Base-by-base conservation (phyloP, 805 yeast species). In the Lachancea lanzarotensis region DNA sequence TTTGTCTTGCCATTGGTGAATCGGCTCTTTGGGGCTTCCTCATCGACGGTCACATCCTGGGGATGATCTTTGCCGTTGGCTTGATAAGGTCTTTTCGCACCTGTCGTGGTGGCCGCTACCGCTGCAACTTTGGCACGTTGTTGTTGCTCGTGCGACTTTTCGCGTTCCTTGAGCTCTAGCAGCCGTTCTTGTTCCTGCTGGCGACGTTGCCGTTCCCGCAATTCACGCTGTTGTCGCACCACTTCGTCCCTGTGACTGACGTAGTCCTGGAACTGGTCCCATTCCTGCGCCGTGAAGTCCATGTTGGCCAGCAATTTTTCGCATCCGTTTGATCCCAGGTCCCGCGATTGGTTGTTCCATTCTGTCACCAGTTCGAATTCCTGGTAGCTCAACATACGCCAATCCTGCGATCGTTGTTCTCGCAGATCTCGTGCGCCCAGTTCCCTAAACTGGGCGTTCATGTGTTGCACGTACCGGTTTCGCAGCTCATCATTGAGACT, bases 301-400 rank as follows among this genome's bases (percentile, higher is more conserved):
- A 59, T 59, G 34, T 54, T 50, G 38, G 47, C 46, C 32, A 51
- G 51, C 42, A 53, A 45, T 35, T 45, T 50, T 31, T 42, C 52
- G 43, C 52, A 52, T 20, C 44, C 50, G 20, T 46, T 45, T 35
- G 49, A 47, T 19, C 49, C 49, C 59, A 56, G 54, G 22, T 59
- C 60, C 42, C 57, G 60, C 26, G 51, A 51, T 46, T 55, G 63
- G 38, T 48, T 47, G 43, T 61, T 60, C 63, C 66, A 65, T 40
- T 61, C 66, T 26, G 55, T 53, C n/a, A 65, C 57, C 34, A 64
- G 46, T 48, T 65, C 69, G 47, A 64, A 63, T 49, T 65, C 68
- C 45, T 65, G 69, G 27, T 54, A 56, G 44, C 57, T 63, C 25
- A 63, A 45, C 36, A 59, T 63, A 31, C 63, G 60, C 65, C 66